phyloP scores from a whole-genome alignment of 2,329 filamentous ascomycete species.

The Coniochaeta ligniaria region DNA sequence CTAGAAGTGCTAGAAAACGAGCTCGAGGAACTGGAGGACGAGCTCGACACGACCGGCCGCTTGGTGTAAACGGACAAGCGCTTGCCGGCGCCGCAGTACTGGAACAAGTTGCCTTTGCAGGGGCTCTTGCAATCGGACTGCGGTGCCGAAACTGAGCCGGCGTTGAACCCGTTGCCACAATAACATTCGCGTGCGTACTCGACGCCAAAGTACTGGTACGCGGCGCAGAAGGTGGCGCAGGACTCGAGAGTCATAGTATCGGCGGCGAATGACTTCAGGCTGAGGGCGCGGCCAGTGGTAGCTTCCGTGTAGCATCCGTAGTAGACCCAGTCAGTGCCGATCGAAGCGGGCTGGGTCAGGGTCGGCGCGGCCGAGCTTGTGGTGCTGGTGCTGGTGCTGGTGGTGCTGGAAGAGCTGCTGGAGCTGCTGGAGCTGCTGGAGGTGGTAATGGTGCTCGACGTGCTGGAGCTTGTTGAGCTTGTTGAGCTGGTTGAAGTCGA shows the following conservation, averaged over 20 bases:
- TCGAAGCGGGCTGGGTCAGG: slow-evolving; percentile 13
- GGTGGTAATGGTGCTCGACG: neutral
- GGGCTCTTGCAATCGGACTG: slow-evolving; percentile 26
- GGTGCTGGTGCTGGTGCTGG: neutral
- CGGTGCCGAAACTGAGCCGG: slow-evolving; percentile 21
- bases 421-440: too few species aligned
- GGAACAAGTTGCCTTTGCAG: slow-evolving; percentile 23
- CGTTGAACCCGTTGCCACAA: slow-evolving; percentile 36
- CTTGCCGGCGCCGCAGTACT: slow-evolving; percentile 30
- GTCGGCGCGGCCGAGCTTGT: slow-evolving; percentile 7
- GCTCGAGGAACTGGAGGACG: neutral
- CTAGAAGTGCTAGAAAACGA: too few species aligned
- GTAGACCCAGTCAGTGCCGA: slow-evolving; percentile 33
- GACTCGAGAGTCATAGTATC: slow-evolving; percentile 41
- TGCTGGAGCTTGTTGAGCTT: neutral
- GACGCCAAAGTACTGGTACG: slow-evolving; percentile 40
- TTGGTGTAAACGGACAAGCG: slow-evolving; percentile 21
- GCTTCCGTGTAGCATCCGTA: slow-evolving; percentile 42
- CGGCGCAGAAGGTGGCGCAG: slow-evolving; percentile 37
- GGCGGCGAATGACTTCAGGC: slow-evolving; percentile 30
- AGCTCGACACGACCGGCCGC: slow-evolving; percentile 3
- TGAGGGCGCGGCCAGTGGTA: slow-evolving; percentile 32
- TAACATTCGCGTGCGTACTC: slow-evolving; percentile 47
- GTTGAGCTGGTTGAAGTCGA: neutral
- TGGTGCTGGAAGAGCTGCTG: neutral